phyloP scores from a whole-genome alignment of 352 stramenopile species.

The Globisporangium canariense region DNA sequence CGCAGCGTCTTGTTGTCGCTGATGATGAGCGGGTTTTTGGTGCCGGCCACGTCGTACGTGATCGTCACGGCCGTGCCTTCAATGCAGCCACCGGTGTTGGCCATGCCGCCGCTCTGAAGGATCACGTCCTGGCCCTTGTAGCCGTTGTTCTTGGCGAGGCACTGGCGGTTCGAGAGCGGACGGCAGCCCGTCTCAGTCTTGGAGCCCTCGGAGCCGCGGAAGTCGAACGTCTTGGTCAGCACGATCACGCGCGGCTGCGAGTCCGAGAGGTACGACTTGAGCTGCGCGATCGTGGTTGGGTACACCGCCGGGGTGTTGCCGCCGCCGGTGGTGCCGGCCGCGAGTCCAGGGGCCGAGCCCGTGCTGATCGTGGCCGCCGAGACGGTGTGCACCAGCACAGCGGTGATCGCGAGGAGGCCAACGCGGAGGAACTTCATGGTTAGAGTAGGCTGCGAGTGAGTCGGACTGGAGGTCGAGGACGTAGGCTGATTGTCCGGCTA shows the following conservation, averaged over 20 bases:
- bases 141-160: slow-evolving; percentile 51
- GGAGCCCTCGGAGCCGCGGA: slow-evolving; percentile 43
- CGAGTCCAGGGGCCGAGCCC: slow-evolving; percentile 19
- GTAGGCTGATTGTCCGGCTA: too few relatives aligned
- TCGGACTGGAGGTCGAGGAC: too few relatives aligned
- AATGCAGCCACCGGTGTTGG: slow-evolving; percentile 45
- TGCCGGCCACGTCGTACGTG: slow-evolving; percentile 37
- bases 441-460: too few relatives aligned
- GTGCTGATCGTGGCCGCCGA: slow-evolving; percentile 2
- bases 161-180: slow-evolving; percentile 36
- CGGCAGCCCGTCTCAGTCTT: slow-evolving; percentile 44
- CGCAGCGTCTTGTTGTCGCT: slow-evolving; percentile 36
- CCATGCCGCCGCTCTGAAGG: slow-evolving; percentile 44
- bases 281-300: slow-evolving; percentile 33
- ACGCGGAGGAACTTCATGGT: too few relatives aligned
- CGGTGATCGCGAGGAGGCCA: background rate
- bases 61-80: slow-evolving; percentile 31
- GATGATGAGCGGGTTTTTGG: slow-evolving; percentile 28
- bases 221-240: slow-evolving; percentile 50
- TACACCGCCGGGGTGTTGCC: slow-evolving; percentile 29
- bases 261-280: slow-evolving; percentile 43
- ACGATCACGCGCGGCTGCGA: slow-evolving; percentile 42
- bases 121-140: slow-evolving; percentile 55
- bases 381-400: slow-evolving; percentile 4
- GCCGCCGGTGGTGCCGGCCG: slow-evolving; percentile 36